Percentiles rank a stretch among this genome's conserved stretches.
Conservation (phyloP, 164 flowering plant species). For the Umbellularia californica region DNA sequence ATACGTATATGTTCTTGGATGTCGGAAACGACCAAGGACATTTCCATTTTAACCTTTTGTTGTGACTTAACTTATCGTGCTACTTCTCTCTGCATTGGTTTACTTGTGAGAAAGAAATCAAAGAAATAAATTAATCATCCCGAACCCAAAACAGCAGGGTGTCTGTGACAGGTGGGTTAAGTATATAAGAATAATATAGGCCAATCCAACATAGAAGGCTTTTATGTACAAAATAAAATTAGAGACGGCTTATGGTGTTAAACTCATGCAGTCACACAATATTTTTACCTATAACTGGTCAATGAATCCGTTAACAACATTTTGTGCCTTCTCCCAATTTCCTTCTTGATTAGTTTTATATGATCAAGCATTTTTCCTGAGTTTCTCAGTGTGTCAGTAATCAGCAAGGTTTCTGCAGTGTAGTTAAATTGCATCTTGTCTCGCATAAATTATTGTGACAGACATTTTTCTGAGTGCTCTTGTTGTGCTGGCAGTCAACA, state of each 20-base stretch:
- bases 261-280: background rate
- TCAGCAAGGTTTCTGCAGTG: no score
- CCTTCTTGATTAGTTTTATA: background rate
- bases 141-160: background rate
- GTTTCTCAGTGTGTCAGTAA: background rate
- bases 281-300: background rate
- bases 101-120: background rate
- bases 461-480: no score
- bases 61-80: background rate
- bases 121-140: background rate
- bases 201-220: background rate
- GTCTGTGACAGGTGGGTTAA: background rate
- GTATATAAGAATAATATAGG: no score
- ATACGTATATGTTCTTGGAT: background rate
- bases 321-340: background rate
- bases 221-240: no score
- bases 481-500: constrained; percentile 63
- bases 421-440: no score
- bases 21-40: constrained; percentile 47
- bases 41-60: constrained; percentile 27
- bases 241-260: background rate
- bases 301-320: no score
- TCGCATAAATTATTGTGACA: no score
- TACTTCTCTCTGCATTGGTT: background rate
- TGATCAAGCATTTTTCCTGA: background rate